Evolutionary conservation across 805 yeast genomes (phyloP).

Genomic region (Ogataea paraovalis): DNA sequence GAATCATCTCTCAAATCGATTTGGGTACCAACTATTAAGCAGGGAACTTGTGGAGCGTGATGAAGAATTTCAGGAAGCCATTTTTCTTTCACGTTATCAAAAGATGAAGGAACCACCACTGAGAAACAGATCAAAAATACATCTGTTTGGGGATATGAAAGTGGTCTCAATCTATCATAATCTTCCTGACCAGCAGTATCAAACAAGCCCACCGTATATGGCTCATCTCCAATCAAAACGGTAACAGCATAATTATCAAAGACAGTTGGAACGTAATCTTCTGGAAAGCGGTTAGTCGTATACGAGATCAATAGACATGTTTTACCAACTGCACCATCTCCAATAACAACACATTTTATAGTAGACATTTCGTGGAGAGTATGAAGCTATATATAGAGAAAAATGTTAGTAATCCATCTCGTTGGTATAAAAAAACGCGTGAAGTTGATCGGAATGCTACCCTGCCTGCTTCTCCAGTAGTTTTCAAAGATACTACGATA

Average conservation of each 20-base stretch:
- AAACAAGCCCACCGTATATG: conserved; percentile 93
- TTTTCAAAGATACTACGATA: too few species aligned
- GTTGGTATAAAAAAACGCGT: background rate
- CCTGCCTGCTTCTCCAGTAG: too few species aligned
- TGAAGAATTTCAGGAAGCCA: conserved; percentile 98
- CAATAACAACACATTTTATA: conserved; percentile 95
- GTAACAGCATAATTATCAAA: conserved; percentile 94
- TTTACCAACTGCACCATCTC: conserved; percentile 99
- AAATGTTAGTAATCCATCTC: conserved; percentile 4
- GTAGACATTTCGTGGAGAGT: conserved; percentile 40
- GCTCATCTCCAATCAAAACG: conserved; percentile 96
- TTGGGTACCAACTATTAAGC: conserved; percentile 95
- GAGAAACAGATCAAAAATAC: conserved; percentile 94
- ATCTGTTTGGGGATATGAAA: conserved; percentile 95
- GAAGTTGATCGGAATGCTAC: background rate
- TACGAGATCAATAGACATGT: conserved; percentile 94
- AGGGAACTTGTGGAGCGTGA: conserved; percentile 96
- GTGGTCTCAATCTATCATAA: conserved; percentile 94
- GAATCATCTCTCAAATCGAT: conserved; percentile 93
- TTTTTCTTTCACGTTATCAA: conserved; percentile 95
- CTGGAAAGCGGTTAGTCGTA: conserved; percentile 95
- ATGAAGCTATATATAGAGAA: background rate
- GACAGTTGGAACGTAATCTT: conserved; percentile 98
- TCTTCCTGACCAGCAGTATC: conserved; percentile 99
- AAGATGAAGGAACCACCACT: conserved; percentile 94